Evolutionary conservation across 495 filamentous ascomycete species (phyloP), one percentile per base, ranked within the genome.

Genomic region (Hypoxylon rickii): DNA sequence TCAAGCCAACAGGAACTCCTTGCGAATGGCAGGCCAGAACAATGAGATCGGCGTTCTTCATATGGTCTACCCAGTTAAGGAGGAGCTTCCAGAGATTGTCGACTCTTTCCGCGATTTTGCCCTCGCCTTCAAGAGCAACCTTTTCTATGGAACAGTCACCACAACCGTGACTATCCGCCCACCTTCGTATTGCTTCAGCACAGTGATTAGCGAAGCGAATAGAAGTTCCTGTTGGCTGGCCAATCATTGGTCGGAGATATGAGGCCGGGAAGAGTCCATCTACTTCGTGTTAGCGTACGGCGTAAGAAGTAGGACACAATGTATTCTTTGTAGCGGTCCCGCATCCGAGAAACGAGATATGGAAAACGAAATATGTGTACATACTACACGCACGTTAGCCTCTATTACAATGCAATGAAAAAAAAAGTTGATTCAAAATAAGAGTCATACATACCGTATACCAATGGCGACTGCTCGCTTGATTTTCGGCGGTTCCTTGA

Each of bases 101-200:
- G 2, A 97, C 90, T 15, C 94, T 83, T 44, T 97, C 92, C 2
- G 82, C 80, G 22, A 98, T 94, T 66, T 88, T 90, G n/a, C 94
- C 94, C 74, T 98, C 94, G n/a, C 94, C 94, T 76, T 97, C 94
- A 3, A 98, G 78, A 12, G 94, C 90, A 3, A 97, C 86, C 63
- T 95, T 96, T 61, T 96, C 91, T 42, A 98, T 88, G 58, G 84
- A 81, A 40, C 81, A 81, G 39, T 82, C 78, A 3, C 77, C 74
- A 32, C 86, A 86, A 22, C 83, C 82, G 47, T 88, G 83, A 40
- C 76, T 74, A 34, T 88, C 83, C 1, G 87, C 81, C 87, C 90
- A 98, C 51, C 86, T 80, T 50, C 85, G 80, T 58, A 98, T 92
- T 1, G 93, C 86, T 20, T 86, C 84, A 11, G 91, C 91, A 12